A percentile compares a stretch with the other conserved stretches of the same genome.
Conservation (phyloP, 306 rosid species). For the Dryas alaskensis region DNA sequence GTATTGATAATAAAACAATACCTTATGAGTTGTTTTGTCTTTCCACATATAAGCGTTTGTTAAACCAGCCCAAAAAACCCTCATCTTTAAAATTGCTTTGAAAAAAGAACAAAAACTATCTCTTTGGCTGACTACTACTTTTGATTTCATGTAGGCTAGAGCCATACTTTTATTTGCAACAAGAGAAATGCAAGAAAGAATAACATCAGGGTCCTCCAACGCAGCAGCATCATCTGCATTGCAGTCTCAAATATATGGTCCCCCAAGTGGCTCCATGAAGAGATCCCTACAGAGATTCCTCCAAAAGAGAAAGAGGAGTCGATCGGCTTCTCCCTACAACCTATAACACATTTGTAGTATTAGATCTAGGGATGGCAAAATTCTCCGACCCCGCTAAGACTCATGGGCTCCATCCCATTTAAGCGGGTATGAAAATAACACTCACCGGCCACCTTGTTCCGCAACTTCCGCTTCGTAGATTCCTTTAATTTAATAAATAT, state of each 20-base stretch:
- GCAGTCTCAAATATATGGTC: constrained; percentile 13
- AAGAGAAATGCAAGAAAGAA: constrained; percentile 7
- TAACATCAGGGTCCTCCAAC: background rate
- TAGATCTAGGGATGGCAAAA: no score
- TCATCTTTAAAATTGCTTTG: background rate
- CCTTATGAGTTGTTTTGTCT: no score
- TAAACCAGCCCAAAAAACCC: background rate
- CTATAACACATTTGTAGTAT: no score
- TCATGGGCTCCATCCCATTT: no score
- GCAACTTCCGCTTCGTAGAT: no score
- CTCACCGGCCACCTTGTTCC: no score
- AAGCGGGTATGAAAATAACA: no score
- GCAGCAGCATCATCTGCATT: constrained; percentile 1
- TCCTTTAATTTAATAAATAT: no score
- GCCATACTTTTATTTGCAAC: constrained; percentile 17
- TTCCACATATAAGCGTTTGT: background rate
- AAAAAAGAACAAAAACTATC: background rate
- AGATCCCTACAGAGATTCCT: constrained; percentile 27
- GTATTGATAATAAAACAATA: no score
- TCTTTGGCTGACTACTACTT: background rate
- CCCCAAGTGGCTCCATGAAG: constrained; percentile 19
- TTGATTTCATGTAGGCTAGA: constrained; percentile 20
- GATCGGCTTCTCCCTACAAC: constrained; percentile 10
- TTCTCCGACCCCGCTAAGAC: no score
- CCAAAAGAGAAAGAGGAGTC: constrained; percentile 27